Conservation (phyloP, 2,329 filamentous ascomycete genomes). For the Fusarium equiseti region DNA sequence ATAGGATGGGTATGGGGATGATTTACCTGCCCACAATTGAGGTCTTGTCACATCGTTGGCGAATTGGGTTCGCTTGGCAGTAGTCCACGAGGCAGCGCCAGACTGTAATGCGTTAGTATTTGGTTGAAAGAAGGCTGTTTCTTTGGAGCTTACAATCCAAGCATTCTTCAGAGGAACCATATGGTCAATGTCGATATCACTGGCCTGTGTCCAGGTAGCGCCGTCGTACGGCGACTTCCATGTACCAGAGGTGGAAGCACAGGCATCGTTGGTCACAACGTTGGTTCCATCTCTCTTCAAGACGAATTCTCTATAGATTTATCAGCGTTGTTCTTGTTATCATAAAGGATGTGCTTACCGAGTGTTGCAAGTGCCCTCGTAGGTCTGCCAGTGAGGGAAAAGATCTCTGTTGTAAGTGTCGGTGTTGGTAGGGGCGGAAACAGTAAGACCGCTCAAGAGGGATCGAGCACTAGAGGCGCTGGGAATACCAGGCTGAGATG, state of each 20-base stretch:
- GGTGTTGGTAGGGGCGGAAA: conserved; percentile 66
- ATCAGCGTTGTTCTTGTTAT: conserved; percentile 12
- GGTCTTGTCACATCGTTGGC: conserved; percentile 83
- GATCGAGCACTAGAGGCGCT: conserved; percentile 66
- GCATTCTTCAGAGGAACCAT: conserved; percentile 85
- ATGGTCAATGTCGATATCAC: conserved; percentile 85
- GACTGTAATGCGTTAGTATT: conserved; percentile 60
- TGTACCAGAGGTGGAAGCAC: conserved; percentile 72
- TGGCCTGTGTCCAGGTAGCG: conserved; percentile 73
- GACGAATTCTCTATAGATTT: conserved; percentile 12
- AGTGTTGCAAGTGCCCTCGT: conserved; percentile 76
- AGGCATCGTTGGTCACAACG: conserved; percentile 70
- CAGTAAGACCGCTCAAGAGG: conserved; percentile 69
- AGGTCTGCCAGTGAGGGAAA: conserved; percentile 79
- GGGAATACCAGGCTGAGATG: conserved; percentile 69
- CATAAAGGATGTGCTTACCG: conserved; percentile 53
- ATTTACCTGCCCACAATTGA: conserved; percentile 73
- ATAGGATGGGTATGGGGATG: not conserved
- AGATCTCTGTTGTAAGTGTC: conserved; percentile 72
- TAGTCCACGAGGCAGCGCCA: conserved; percentile 79
- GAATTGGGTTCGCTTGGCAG: conserved; percentile 72
- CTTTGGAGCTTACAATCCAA: conserved; percentile 69
- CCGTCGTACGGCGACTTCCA: conserved; percentile 84
- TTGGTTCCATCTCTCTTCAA: conserved; percentile 72
- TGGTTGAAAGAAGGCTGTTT: not conserved